Evolutionary conservation across 176 grass and related monocot species (phyloP), one percentile per base, ranked within the genome.

Genomic region (Olyra latifolia): DNA sequence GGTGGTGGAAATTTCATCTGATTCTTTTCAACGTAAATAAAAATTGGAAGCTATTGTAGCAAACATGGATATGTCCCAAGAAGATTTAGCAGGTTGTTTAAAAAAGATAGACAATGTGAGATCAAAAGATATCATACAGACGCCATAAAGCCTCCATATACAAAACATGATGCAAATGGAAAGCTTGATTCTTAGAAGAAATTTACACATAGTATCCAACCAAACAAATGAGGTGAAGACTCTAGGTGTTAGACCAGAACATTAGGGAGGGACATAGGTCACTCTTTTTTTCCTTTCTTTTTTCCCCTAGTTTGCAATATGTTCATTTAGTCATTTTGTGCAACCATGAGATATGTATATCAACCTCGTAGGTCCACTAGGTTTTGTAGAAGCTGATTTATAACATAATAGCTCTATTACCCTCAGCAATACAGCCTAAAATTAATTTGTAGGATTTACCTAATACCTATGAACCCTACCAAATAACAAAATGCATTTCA

Each of bases 21-120:
- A n/a, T n/a, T n/a, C n/a, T n/a, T n/a, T n/a, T n/a, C n/a, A n/a
- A n/a, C n/a, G n/a, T n/a, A n/a, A n/a, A n/a, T n/a, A n/a, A n/a
- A n/a, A n/a, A n/a, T n/a, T n/a, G n/a, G n/a, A n/a, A n/a, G 89
- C 87, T 48, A 97, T 68, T 0, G 56, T 77, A 3, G 89, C 83
- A 65, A 97, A 97, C 72, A 88, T 94, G 23, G 92, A 94, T 74
- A 94, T 61, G 75, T 90, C 92, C 62, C 85, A 62, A 22, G 83
- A 82, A 46, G 92, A 50, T 80, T 76, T 97, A 50, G 85, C 87
- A 1, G 91, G 83, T 91, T 94, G 68, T 72, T 35, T 70, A 58
- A 74, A 73, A 58, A 8, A 75, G 11, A 15, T 3, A n/a, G 59
- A 81, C 24, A 16, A 0, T 10, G 28, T 27, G 42, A 81, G 2